Percentiles rank a stretch among this genome's conserved stretches.
Evolutionary conservation across 371 early-diverging fungal genomes (phyloP).

Genomic region (Mortierella sp.): DNA sequence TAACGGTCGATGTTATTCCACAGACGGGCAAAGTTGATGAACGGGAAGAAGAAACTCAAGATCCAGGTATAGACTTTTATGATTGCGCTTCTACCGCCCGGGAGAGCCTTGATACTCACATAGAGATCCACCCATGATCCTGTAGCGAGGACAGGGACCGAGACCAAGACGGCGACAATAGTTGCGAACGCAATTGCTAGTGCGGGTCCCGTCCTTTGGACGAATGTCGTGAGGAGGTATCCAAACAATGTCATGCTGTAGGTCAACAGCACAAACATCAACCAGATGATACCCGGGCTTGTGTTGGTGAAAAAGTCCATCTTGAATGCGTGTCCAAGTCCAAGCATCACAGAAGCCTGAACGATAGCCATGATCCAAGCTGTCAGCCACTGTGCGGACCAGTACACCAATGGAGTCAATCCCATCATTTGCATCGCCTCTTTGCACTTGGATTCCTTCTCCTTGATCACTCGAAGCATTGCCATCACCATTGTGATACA

Average conservation of each 20-base stretch:
- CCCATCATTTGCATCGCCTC: slow-evolving; percentile 82
- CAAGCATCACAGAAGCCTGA: slow-evolving; percentile 62
- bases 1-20: slow-evolving; percentile 25
- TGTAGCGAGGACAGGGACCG: slow-evolving; percentile 13
- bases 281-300: slow-evolving; percentile 59
- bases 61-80: slow-evolving; percentile 17
- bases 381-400: slow-evolving; percentile 67
- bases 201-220: slow-evolving; percentile 41
- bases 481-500: slow-evolving; percentile 62
- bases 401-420: slow-evolving; percentile 62
- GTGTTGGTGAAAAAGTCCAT: slow-evolving; percentile 68
- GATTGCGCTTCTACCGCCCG: slow-evolving; percentile 28
- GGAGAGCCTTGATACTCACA: slow-evolving; percentile 45
- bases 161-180: slow-evolving; percentile 37
- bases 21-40: slow-evolving; percentile 42
- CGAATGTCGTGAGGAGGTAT: slow-evolving; percentile 70
- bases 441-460: slow-evolving; percentile 73
- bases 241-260: slow-evolving; percentile 72
- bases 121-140: slow-evolving; percentile 13
- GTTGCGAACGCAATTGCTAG: slow-evolving; percentile 58
- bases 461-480: slow-evolving; percentile 66
- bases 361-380: slow-evolving; percentile 63
- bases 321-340: slow-evolving; percentile 64
- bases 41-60: slow-evolving; percentile 26
- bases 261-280: slow-evolving; percentile 74